A percentile compares a stretch with the other conserved stretches of the same genome.
Evolutionary conservation across 2,329 filamentous ascomycete genomes (phyloP).

Genomic region (Harringtonia lauricola): DNA sequence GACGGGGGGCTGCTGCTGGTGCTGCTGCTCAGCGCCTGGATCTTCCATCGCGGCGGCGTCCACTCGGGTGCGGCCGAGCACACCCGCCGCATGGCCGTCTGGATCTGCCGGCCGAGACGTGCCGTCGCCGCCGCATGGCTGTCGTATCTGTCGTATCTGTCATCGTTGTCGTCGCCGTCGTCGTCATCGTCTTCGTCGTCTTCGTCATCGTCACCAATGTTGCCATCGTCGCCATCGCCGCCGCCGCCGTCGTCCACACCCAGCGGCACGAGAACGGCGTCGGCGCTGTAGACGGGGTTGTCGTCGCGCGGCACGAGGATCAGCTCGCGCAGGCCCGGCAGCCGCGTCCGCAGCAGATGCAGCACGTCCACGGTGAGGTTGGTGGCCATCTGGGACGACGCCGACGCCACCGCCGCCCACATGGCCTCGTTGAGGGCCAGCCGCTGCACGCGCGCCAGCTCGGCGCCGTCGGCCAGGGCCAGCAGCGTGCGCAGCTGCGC

Average conservation of each 20-base stretch:
- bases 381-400: slow-evolving; percentile 20
- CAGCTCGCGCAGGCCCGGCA: slow-evolving; percentile 29
- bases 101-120: slow-evolving; percentile 24
- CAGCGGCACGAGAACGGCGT: slow-evolving; percentile 14
- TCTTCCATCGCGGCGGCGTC: slow-evolving; percentile 25
- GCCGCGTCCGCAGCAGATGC: slow-evolving; percentile 23
- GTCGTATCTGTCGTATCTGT: background rate
- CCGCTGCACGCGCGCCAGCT: slow-evolving; percentile 28
- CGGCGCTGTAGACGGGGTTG: slow-evolving; percentile 20
- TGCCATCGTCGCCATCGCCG: background rate
- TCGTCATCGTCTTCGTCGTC: slow-evolving; percentile 5
- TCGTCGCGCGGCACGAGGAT: slow-evolving; percentile 31
- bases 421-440: slow-evolving; percentile 35
- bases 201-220: background rate
- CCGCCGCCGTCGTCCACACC: background rate
- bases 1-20: background rate
- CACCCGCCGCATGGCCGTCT: slow-evolving; percentile 6
- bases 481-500: slow-evolving; percentile 34
- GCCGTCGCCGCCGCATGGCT: slow-evolving; percentile 18
- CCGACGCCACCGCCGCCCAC: background rate
- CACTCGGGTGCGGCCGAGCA: slow-evolving; percentile 14
- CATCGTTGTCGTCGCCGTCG: slow-evolving; percentile 15
- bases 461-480: slow-evolving; percentile 26
- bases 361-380: slow-evolving; percentile 27
- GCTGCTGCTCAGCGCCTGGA: slow-evolving; percentile 18